A percentile compares a stretch with the other conserved stretches of the same genome.
phyloP scores from a whole-genome alignment of 2,329 filamentous ascomycete genomes.

The Pseudogymnoascus sp. region DNA sequence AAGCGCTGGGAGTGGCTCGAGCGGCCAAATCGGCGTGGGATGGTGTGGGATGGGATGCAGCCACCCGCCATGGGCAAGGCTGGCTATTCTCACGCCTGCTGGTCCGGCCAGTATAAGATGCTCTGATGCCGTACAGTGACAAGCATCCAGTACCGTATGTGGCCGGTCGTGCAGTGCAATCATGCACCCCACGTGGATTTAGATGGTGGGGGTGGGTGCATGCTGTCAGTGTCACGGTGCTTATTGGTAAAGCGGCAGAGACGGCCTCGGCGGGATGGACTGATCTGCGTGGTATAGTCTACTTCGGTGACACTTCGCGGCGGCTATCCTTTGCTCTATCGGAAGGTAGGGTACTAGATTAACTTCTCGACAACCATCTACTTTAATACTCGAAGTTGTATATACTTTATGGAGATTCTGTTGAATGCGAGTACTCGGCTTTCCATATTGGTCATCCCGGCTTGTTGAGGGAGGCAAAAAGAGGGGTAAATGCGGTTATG shows the following conservation, averaged over 20 bases:
- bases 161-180: not conserved
- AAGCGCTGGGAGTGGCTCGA: not conserved
- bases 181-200: slow-evolving; percentile 4
- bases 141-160: not conserved
- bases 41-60: not conserved
- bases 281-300: not conserved
- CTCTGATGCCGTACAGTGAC: not conserved
- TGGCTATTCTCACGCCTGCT: not conserved
- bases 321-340: not conserved
- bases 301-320: not conserved
- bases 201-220: slow-evolving; percentile 1
- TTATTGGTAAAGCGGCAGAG: not conserved
- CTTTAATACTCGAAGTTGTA: not conserved
- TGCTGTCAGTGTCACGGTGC: not conserved
- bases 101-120: not conserved
- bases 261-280: not conserved
- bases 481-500: not conserved
- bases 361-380: not conserved
- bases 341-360: not conserved
- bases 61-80: not conserved
- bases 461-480: not conserved
- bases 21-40: not conserved
- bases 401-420: not conserved
- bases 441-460: not conserved
- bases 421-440: not conserved